These are phyloP conservation scores for Myriosclerotinia duriaeana DNA, from an alignment of 2,329 filamentous ascomycete genomes.

Conservation along the genomic window DNA sequence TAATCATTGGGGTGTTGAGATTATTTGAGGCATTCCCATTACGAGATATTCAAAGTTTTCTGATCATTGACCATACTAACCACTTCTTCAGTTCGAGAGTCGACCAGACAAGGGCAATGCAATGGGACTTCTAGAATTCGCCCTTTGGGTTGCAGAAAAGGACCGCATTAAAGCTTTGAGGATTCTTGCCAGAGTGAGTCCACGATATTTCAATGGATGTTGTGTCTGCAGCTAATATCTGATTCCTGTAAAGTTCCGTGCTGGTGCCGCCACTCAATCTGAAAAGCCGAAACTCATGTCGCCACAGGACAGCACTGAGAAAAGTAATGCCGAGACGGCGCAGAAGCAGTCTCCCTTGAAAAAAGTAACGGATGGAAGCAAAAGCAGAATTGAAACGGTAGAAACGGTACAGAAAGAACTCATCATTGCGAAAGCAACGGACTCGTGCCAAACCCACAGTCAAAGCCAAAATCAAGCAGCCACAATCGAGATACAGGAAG, in stretches of 20 bases:
- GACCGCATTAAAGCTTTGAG: background rate
- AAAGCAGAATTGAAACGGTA: background rate
- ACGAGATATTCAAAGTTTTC: too few relatives aligned
- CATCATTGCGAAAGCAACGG: background rate
- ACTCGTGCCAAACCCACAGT: too few relatives aligned
- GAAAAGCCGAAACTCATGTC: too few relatives aligned
- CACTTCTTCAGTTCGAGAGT: background rate
- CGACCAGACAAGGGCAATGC: background rate
- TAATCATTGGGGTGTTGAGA: accelerated
- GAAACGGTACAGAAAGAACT: background rate
- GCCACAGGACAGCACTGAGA: background rate
- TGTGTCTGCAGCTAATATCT: background rate
- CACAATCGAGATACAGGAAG: too few relatives aligned
- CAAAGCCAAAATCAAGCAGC: too few relatives aligned
- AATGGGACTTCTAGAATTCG: too few relatives aligned
- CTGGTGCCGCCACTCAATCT: background rate
- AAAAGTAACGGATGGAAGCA: background rate
- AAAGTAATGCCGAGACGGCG: background rate
- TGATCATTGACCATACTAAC: background rate
- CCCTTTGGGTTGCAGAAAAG: too few relatives aligned
- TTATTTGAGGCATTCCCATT: background rate
- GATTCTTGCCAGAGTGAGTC: conserved; percentile 1
- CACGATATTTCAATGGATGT: too few relatives aligned
- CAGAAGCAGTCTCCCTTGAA: background rate
- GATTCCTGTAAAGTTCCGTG: background rate